Base-by-base conservation (phyloP, 139 green algal species). In the Mychonastes homosphaera region DNA sequence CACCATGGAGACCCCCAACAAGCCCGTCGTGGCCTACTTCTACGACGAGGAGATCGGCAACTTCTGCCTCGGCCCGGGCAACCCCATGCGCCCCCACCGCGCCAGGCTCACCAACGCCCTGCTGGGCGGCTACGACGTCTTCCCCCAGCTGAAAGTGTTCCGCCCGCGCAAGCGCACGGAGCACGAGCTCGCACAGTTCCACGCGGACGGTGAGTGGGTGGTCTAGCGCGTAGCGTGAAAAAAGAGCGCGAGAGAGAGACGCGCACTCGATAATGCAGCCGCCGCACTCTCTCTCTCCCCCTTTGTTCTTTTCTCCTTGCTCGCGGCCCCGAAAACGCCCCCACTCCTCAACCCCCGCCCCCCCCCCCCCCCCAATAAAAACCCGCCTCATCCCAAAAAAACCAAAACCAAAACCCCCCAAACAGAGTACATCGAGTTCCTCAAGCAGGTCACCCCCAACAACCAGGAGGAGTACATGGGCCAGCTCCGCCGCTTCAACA, bases 371-470 rank as follows among this genome's bases (percentile, higher is more conserved):
- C 36, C 36, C 13, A 44, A 10, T n/a, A 44, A 44, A 10, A 44
- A 10, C 26, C 44, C 44, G 29, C 10, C 44, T 52, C 44, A 52
- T 24, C 44, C 29, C 44, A 24, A 24, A 52, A 23, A 23, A 52
- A 32, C 44, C 44, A 32, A 24, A 32, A 24, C 44, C 48, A 6
- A 33, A n/a, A n/a, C n/a, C 44, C 27, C 41, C 41, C 24, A 19
- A 41, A 38, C 76, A 94, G 91, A 99, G 26, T 99, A 98, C 72
- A 82, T 99, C 28, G 77, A 90, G 58, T 99, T 99, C 65, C 79
- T 99, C 18, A 72, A 69, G n/a, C 76, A 67, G 26, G 84, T 98
- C 4, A 97, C 89, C 0, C 92, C 92, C 0, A 83, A 96, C 58
- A 96, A 91, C 58, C 82, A 95, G 53, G 85, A 95, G 26, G 92